Percentiles rank a stretch among this genome's conserved stretches.
Conservation (phyloP, 352 stramenopile species). For the Phytophthora brassicae region DNA sequence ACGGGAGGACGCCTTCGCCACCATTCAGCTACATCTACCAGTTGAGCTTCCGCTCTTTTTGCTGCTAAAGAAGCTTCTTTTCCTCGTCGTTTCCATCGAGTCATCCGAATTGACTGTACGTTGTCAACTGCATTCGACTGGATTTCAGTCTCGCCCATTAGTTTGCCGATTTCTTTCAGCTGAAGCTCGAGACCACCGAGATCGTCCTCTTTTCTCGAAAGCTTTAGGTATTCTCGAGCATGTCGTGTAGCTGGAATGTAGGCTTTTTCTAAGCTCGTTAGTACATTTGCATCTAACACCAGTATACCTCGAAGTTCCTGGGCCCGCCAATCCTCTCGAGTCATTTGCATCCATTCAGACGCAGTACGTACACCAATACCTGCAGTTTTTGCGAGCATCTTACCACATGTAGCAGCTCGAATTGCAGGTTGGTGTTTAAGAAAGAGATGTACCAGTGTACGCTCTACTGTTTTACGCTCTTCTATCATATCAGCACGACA, state of each 20-base stretch:
- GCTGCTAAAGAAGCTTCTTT: constrained; percentile 6
- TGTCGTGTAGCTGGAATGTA: constrained; percentile 24
- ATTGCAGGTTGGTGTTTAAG: constrained; percentile 44
- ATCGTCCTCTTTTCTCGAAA: not conserved
- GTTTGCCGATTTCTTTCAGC: constrained; percentile 36
- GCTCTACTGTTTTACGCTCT: constrained; percentile 5
- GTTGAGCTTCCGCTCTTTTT: constrained; percentile 23
- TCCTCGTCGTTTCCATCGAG: constrained; percentile 21
- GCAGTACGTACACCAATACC: not conserved
- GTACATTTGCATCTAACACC: constrained; percentile 39
- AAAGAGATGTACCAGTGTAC: constrained; percentile 31
- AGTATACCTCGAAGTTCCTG: constrained; percentile 47
- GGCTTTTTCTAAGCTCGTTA: constrained; percentile 32
- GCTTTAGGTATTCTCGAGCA: constrained; percentile 11
- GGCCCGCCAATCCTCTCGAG: constrained; percentile 45
- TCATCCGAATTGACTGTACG: constrained; percentile 23
- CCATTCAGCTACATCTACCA: constrained; percentile 57
- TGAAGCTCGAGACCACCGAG: constrained; percentile 20
- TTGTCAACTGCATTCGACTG: constrained; percentile 11
- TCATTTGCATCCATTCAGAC: constrained; percentile 60
- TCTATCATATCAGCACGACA: constrained; percentile 8
- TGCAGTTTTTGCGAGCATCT: constrained; percentile 14
- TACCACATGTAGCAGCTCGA: constrained; percentile 18
- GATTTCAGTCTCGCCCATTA: constrained; percentile 13
- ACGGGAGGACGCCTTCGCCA: constrained; percentile 33